Percentiles rank a stretch among this genome's conserved stretches.
phyloP scores from a whole-genome alignment of 2,329 filamentous ascomycete species.

The Bisporella sp. region DNA sequence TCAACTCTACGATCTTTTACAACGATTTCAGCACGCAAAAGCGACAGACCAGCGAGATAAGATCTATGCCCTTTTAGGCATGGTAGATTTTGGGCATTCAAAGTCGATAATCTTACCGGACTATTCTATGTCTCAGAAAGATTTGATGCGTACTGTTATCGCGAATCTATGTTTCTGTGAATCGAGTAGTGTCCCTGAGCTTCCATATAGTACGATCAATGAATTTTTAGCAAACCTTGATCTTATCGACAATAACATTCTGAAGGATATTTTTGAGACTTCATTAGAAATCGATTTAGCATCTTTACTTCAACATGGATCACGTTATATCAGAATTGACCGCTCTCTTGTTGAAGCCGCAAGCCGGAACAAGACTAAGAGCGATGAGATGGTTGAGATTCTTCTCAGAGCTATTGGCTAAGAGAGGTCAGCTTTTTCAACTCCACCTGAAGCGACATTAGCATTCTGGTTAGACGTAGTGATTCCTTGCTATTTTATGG shows the following conservation, averaged over 20 bases:
- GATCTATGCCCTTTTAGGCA: too few species aligned
- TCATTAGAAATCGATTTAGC: not conserved
- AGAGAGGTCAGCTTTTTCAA: too few species aligned
- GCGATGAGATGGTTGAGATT: conserved; percentile 1
- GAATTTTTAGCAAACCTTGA: not conserved
- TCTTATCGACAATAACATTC: not conserved
- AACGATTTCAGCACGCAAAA: too few species aligned
- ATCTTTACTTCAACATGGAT: conserved; percentile 1
- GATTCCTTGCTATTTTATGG: too few species aligned
- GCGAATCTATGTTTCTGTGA: conserved; percentile 1
- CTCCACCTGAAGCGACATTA: too few species aligned
- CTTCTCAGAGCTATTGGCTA: conserved; percentile 2
- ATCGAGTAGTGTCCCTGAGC: conserved; percentile 1
- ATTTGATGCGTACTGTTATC: not conserved
- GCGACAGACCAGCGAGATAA: too few species aligned
- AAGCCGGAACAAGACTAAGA: conserved; percentile 1
- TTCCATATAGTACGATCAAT: conserved; percentile 1
- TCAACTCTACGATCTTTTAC: conserved; percentile 1
- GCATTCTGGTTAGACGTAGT: too few species aligned
- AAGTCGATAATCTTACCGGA: conserved; percentile 1
- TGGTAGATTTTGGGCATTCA: too few species aligned
- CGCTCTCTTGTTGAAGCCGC: conserved; percentile 1
- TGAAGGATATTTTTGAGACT: conserved; percentile 1
- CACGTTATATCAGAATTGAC: conserved; percentile 1
- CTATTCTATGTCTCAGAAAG: not conserved